Evolutionary conservation across 2,329 filamentous ascomycete species (phyloP).

Genomic region (Diaporthe helianthi): DNA sequence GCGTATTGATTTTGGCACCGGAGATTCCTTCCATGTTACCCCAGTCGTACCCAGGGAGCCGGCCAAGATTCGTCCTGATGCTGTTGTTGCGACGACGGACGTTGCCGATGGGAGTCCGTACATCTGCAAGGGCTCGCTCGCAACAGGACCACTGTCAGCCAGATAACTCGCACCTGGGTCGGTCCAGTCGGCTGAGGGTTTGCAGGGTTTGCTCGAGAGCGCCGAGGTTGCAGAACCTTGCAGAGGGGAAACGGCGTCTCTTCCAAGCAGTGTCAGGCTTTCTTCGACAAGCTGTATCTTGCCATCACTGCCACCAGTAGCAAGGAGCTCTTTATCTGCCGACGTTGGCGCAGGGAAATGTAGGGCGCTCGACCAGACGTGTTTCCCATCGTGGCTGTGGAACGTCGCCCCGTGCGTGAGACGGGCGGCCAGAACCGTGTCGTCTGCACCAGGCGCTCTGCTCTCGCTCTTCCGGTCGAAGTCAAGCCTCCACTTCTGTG

Average conservation of each 20-base stretch:
- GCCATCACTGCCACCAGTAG: conserved; percentile 87
- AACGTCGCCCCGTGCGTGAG: conserved; percentile 63
- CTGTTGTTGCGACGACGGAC: conserved; percentile 63
- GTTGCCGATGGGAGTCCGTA: conserved; percentile 68
- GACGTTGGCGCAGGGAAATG: conserved; percentile 40
- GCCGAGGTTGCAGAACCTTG: neutral
- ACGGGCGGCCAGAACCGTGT: conserved; percentile 35
- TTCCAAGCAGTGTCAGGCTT: conserved; percentile 9
- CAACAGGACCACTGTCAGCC: neutral
- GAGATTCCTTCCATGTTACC: conserved; percentile 53
- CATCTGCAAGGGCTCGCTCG: conserved; percentile 41
- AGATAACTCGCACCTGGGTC: neutral
- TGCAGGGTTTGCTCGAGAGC: neutral
- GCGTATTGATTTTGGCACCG: conserved; percentile 43
- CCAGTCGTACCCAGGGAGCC: conserved; percentile 45
- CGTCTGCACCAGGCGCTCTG: conserved; percentile 12
- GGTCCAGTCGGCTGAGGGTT: neutral
- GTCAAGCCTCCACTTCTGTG: conserved; percentile 72
- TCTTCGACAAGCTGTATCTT: conserved; percentile 59
- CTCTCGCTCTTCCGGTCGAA: conserved; percentile 42
- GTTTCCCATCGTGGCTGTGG: conserved; percentile 81
- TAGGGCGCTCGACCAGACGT: conserved; percentile 80
- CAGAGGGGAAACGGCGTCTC: neutral
- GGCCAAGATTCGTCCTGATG: conserved; percentile 64
- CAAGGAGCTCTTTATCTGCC: conserved; percentile 49